Evolutionary conservation across 345 rosid genomes (phyloP).

Genomic region (Jatropha curcas): DNA sequence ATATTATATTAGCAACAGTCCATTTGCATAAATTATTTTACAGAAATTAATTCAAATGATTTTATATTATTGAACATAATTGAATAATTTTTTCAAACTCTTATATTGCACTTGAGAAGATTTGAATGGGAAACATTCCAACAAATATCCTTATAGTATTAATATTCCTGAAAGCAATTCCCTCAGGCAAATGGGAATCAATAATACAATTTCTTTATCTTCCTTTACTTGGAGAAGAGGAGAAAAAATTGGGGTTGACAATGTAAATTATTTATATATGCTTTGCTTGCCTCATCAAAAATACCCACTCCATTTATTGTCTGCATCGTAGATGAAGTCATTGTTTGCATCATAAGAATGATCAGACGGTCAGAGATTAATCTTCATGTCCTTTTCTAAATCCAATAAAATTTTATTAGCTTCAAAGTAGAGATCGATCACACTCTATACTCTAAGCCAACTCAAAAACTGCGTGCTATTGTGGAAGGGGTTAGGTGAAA

Average conservation of each 20-base stretch:
- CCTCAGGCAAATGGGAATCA: too few species aligned
- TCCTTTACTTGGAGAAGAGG: background rate
- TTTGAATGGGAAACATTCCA: too few species aligned
- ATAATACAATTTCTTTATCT: background rate
- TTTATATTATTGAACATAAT: too few species aligned
- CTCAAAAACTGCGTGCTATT: constrained; percentile 22
- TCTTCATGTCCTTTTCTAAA: constrained; percentile 40
- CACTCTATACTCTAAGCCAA: constrained; percentile 16
- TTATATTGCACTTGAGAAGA: too few species aligned
- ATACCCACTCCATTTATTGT: constrained; percentile 41
- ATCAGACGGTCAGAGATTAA: constrained; percentile 31
- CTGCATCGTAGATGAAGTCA: constrained; percentile 44
- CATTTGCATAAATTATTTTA: too few species aligned
- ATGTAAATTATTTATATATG: background rate
- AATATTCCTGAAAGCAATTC: too few species aligned
- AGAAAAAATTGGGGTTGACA: background rate
- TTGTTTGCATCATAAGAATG: constrained; percentile 36
- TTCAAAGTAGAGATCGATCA: constrained; percentile 38
- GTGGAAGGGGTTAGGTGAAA: constrained; percentile 32
- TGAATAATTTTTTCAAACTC: too few species aligned
- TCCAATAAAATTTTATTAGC: constrained; percentile 32
- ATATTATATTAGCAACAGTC: too few species aligned
- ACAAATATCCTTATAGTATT: too few species aligned
- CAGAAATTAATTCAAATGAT: too few species aligned
- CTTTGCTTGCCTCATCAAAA: constrained; percentile 27